Evolutionary conservation across 371 early-diverging fungal genomes (phyloP), one percentile per base, ranked within the genome.

Genomic region (Mortierella sp.): DNA sequence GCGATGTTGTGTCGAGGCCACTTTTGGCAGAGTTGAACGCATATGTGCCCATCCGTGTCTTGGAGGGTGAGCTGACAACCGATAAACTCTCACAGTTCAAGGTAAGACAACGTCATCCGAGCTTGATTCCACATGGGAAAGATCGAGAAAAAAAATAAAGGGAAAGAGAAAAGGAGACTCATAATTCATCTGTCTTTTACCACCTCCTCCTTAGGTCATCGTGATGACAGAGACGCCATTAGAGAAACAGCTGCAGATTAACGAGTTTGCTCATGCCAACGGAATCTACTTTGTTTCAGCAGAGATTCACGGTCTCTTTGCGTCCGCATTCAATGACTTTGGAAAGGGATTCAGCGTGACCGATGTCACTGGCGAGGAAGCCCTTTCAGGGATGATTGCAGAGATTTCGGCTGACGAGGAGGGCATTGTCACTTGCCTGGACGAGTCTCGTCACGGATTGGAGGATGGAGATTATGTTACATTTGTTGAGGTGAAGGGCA

Each of bases 321-420:
- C 97, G 87, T 94, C 65, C 14, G 87, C 94, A 14, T 99, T 99
- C 85, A 95, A 94, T 74, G 99, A 99, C 83, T 99, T 99, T 87
- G 98, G 99, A 53, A 79, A 87, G 14, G 86, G 89, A 6, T 99
- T 99, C 83, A 86, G 86, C 43, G 93, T 98, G 23, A 83, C 85
- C 21, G 99, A 99, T 84, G 86, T 92, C 29, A 99, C 92, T 25
- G 99, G 99, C 43, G 99, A 99, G 82, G 92, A 93, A 65, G 94
- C 98, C 16, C 84, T 95, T 28, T 87, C 88, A 21, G 99, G 99
- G 51, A 98, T 99, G 93, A 83, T 99, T 66, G 97, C 99, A 26
- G 93, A 88, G 64, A 89, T 99, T 46, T 86, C 91, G 18, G 84
- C 87, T 87, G 95, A 96, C 28, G 73, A 80, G 21, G 95, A 97